Evolutionary conservation across 129 eudicot species (phyloP), one percentile per base, ranked within the genome.

Genomic region (Rutidosis leptorrhynchoides): DNA sequence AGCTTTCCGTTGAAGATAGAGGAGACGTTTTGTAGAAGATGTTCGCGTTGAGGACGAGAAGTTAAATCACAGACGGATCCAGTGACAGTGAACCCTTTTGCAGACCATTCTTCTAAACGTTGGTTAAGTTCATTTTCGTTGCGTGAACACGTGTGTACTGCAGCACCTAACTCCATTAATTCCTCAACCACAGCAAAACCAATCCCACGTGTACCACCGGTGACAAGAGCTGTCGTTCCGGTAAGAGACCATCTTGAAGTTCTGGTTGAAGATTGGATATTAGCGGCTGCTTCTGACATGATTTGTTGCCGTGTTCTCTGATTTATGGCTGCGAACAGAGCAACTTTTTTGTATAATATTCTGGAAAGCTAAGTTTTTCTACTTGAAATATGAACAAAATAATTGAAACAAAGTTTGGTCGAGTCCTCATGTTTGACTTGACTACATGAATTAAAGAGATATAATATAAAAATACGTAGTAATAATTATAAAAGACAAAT

Each of bases 31-130:
- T 26, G 9, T 14, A 57, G 21, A 26, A 57, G 62, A 2, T 57
- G 62, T 57, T 57, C 62, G 1, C 62, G 62, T 57, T 57, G 62
- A 26, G 37, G 37, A 57, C 37, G 62, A 57, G 62, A 57, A 57
- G 62, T 26, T 15, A 27, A 35, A 15, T 57, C 62, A 26, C 62
- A 57, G 8, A 57, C 21, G n/a, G 62, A 57, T 10, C 37, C 62
- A 15, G 62, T 57, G 35, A 57, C 62, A 0, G 17, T 26, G 19
- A 25, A 57, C 35, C 62, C 62, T 16, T 57, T 15, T 0, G 5
- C 37, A 15, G n/a, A 57, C 62, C 37, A 57, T 57, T 57, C 62
- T 26, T 26, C 35, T 57, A 57, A 26, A 1, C 37, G 21, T 57
- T 26, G 62, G 12, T 57, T 26, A 26, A 57, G 62, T 28, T 57